Percentiles rank a stretch among this genome's conserved stretches.
Evolutionary conservation across 257 asterid species (phyloP).

Genomic region (Solanum habrochaites): DNA sequence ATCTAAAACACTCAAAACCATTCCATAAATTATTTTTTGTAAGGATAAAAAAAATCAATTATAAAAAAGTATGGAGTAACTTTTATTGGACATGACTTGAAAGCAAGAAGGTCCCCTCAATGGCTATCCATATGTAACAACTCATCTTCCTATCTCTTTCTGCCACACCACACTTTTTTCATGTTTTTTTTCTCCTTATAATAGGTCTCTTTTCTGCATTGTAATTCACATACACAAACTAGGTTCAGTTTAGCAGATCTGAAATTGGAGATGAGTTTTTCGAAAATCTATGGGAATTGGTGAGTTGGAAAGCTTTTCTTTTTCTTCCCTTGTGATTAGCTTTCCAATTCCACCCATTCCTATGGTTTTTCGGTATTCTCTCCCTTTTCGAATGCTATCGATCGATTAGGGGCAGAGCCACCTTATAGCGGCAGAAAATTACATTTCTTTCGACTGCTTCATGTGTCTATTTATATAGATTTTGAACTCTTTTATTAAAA

Average conservation of each 20-base stretch:
- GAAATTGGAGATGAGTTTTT: conserved; percentile 22
- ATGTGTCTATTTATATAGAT: not conserved
- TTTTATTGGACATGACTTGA: too few relatives aligned
- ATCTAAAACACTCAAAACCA: not conserved
- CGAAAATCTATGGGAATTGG: conserved; percentile 30
- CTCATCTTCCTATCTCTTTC: not conserved
- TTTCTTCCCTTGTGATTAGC: not conserved
- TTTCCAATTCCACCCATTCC: conserved; percentile 53
- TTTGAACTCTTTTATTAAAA: too few relatives aligned
- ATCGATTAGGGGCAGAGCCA: too few relatives aligned
- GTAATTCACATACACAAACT: not conserved
- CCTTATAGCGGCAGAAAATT: too few relatives aligned
- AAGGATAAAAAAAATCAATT: too few relatives aligned
- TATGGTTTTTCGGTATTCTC: conserved; percentile 17
- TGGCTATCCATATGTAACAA: not conserved
- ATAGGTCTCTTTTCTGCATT: not conserved
- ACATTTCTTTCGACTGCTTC: too few relatives aligned
- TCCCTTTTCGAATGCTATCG: conserved; percentile 10
- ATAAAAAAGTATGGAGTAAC: not conserved
- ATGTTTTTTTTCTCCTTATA: not conserved
- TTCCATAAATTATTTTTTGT: too few relatives aligned
- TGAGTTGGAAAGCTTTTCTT: conserved; percentile 26
- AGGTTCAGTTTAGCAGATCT: not conserved
- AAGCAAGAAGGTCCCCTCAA: not conserved
- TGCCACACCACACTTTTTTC: not conserved